Conservation (phyloP, 2,329 filamentous ascomycete species). For the Colletotrichum agaves region DNA sequence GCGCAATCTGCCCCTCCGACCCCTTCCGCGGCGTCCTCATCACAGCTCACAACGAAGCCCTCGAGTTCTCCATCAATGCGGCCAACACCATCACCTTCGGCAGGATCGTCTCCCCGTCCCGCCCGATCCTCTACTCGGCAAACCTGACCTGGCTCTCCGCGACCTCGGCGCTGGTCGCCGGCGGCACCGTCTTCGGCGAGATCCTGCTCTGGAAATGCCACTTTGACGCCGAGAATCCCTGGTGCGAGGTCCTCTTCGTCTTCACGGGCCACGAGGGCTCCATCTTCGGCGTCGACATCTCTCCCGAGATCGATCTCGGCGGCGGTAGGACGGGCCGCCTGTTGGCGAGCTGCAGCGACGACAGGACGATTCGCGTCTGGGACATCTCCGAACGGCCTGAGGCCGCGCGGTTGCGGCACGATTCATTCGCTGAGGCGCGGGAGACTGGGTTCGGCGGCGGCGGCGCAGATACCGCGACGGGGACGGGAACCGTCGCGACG, state of each 20-base stretch:
- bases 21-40: slow-evolving; percentile 67
- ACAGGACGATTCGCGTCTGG: slow-evolving; percentile 90
- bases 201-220: slow-evolving; percentile 87
- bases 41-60: slow-evolving; percentile 88
- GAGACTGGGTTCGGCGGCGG: slow-evolving; percentile 71
- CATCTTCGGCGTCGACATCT: slow-evolving; percentile 89
- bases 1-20: slow-evolving; percentile 60
- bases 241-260: slow-evolving; percentile 60
- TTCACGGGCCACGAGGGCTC: slow-evolving; percentile 86
- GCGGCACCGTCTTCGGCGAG: slow-evolving; percentile 94
- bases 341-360: slow-evolving; percentile 94
- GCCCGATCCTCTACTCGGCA: slow-evolving; percentile 90
- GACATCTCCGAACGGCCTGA: slow-evolving; percentile 71
- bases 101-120: slow-evolving; percentile 70
- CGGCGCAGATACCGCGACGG: slow-evolving; percentile 35
- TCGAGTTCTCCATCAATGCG: slow-evolving; percentile 57
- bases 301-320: slow-evolving; percentile 58
- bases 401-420: slow-evolving; percentile 40
- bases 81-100: slow-evolving; percentile 54
- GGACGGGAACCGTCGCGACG: slow-evolving; percentile 42
- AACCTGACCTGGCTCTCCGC: slow-evolving; percentile 72
- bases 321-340: slow-evolving; percentile 62
- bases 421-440: slow-evolving; percentile 50
- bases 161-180: slow-evolving; percentile 77
- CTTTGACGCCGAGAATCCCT: slow-evolving; percentile 39